Conservation (phyloP, 805 yeast species). For the Kluyveromyces siamensis region DNA sequence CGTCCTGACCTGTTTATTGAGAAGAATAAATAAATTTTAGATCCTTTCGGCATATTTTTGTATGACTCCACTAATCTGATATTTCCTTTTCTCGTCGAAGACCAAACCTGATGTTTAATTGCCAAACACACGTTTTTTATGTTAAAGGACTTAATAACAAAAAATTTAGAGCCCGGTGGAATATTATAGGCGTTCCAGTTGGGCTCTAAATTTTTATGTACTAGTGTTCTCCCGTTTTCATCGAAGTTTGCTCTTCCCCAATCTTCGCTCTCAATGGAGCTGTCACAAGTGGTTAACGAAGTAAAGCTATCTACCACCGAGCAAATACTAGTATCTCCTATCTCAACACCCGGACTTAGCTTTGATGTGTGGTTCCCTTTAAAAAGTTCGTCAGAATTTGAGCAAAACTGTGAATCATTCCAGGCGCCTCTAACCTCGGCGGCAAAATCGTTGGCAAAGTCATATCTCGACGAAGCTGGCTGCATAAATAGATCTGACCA, state of each 20-base stretch:
- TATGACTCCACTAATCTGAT: slow-evolving; percentile 40
- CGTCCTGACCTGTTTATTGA: slow-evolving; percentile 51
- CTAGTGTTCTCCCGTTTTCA: neutral
- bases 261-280: neutral
- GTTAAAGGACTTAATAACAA: slow-evolving; percentile 48
- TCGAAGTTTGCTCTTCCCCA: neutral
- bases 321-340: neutral
- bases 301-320: neutral
- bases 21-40: slow-evolving; percentile 41
- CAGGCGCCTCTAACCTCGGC: neutral
- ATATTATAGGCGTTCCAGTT: slow-evolving; percentile 2
- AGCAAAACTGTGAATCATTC: neutral
- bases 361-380: neutral
- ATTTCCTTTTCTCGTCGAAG: slow-evolving; percentile 51
- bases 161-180: slow-evolving; percentile 31
- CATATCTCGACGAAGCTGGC: neutral
- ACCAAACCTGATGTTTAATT: slow-evolving; percentile 43
- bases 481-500: slow-evolving; percentile 2
- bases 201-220: neutral
- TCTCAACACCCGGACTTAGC: neutral
- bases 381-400: neutral
- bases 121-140: slow-evolving; percentile 42
- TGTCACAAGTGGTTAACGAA: neutral
- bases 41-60: slow-evolving; percentile 10
- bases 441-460: neutral